phyloP scores from a whole-genome alignment of 192 early-diverging fungal species.

The Oehlia diaphana region DNA sequence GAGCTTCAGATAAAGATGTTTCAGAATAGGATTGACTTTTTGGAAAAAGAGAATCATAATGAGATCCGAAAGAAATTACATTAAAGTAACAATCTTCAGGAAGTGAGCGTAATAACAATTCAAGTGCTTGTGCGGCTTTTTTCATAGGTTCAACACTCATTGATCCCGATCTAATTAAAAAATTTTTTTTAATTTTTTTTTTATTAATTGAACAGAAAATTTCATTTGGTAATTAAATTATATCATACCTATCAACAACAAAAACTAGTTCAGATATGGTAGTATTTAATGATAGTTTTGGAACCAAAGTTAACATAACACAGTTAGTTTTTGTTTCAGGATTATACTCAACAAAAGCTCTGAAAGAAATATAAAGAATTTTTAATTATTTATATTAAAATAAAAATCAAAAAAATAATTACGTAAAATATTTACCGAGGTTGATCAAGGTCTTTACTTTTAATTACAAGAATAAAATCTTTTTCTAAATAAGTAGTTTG shows the following conservation, averaged over 20 bases:
- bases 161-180: no score
- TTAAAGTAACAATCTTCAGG: constrained; percentile 50
- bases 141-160: no score
- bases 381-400: background rate
- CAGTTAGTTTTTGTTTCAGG: no score
- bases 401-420: no score
- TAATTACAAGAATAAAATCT: constrained; percentile 32
- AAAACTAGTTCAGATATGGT: constrained; percentile 29
- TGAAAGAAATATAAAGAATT: no score
- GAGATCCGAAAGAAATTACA: constrained; percentile 49
- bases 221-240: background rate
- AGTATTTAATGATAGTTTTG: no score
- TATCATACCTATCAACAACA: constrained; percentile 43
- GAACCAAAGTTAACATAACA: no score
- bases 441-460: constrained; percentile 36
- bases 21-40: background rate
- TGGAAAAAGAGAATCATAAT: no score
- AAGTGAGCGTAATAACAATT: constrained; percentile 49
- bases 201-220: no score
- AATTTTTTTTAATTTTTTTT: no score
- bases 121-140: constrained; percentile 31
- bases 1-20: no score
- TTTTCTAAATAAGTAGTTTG: constrained; percentile 38
- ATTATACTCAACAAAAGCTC: no score
- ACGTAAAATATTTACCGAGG: constrained; percentile 4